Base-by-base conservation (phyloP, 2,329 filamentous ascomycete species). In the Aaosphaeria arxii region DNA sequence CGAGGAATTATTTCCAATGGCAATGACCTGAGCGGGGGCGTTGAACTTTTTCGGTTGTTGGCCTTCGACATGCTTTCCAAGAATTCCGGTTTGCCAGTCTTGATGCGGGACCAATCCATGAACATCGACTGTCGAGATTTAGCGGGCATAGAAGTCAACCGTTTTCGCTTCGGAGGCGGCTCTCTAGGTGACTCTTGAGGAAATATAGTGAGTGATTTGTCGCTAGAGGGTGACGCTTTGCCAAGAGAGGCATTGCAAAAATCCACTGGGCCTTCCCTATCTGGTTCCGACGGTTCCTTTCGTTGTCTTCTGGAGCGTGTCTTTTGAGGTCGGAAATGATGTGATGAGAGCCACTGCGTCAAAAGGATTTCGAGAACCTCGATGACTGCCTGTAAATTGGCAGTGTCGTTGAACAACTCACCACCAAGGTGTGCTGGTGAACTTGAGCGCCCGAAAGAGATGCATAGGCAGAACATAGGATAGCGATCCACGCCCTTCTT, bases 401-500 rank as follows among this genome's bases (percentile, higher is more conserved):
- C 47, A 11, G 69, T 55, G 1, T 62, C 53, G 4, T 61, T 52
- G 3, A 63, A 42, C 42, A 62, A 55, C 0, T 52, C 36, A 30
- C 67, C 62, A 49, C 42, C 11, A 40, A 29, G n/a, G 43, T 11
- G 6, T 47, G 40, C 6, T 60, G 50, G 17, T 56, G 61, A 6
- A 79, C 59, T 2, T 76, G 71, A 33, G 17, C 17, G 17, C 17
- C 17, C 17, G 17, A 24, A 24, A 24, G 17, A 24, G 17, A 96
- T 80, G 30, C 82, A 82, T n/a, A 97, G 71, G 58, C 85, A 87
- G 60, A 96, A 97, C 85, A 92, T 92, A 0, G 92, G 91, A 84
- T 89, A 94, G 44, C 83, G 81, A 60, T 96, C 90, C 7, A 91
- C 74, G 0, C 84, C 78, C 63, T 89, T 92, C 40, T 76, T 78